Evolutionary conservation across 176 grass and related monocot species (phyloP).

Genomic region (Musa troglodytarum): DNA sequence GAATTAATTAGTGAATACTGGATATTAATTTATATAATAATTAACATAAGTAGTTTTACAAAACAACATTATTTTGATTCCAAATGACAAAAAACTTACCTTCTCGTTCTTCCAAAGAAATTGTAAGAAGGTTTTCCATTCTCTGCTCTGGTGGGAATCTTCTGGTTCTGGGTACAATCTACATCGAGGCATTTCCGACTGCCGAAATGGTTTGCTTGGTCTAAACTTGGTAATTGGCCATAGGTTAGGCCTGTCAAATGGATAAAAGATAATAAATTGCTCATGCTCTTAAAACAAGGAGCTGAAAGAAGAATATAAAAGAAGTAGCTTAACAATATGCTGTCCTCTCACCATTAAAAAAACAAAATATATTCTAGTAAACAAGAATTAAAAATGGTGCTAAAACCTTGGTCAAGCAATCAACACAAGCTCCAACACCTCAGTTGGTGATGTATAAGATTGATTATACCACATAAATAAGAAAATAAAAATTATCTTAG

Average conservation of each 20-base stretch:
- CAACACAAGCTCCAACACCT: background rate
- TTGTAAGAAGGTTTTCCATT: slow-evolving; percentile 48
- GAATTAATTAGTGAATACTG: background rate
- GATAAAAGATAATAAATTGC: background rate
- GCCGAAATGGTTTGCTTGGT: slow-evolving; percentile 18
- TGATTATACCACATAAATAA: too few relatives aligned
- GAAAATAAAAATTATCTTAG: too few relatives aligned
- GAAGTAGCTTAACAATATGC: too few relatives aligned
- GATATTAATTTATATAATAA: slow-evolving; percentile 1
- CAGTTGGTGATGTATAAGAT: too few relatives aligned
- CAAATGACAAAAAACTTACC: slow-evolving; percentile 27
- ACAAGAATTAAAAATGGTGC: background rate
- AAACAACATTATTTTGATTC: slow-evolving; percentile 3
- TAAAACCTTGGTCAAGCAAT: background rate
- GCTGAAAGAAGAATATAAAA: too few relatives aligned
- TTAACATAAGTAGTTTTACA: slow-evolving; percentile 2
- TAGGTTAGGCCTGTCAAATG: slow-evolving; percentile 10
- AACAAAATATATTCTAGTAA: too few relatives aligned
- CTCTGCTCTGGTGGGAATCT: slow-evolving; percentile 32
- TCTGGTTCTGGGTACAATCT: slow-evolving; percentile 48
- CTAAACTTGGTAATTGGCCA: slow-evolving; percentile 44
- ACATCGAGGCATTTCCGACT: slow-evolving; percentile 30
- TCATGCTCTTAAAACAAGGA: background rate
- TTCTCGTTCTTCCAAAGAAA: slow-evolving; percentile 34
- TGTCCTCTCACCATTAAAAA: too few relatives aligned